phyloP scores from a whole-genome alignment of 2,329 filamentous ascomycete species.

The Exophiala dermatitidis region DNA sequence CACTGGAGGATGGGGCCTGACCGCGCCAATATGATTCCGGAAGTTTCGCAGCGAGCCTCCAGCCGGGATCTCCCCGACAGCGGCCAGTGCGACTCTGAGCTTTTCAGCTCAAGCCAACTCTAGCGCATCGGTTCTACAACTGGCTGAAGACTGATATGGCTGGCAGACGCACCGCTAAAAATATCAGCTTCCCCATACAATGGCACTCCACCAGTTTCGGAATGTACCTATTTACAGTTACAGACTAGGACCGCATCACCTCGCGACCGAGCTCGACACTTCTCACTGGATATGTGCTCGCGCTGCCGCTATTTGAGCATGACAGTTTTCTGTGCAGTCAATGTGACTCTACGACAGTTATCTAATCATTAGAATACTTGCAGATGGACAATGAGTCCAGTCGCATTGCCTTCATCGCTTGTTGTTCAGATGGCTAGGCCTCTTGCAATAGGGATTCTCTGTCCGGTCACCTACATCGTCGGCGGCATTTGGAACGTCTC shows the following conservation, averaged over 20 bases:
- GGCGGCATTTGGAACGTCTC: constrained; percentile 60
- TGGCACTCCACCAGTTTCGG: neutral
- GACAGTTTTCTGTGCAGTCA: too few species aligned
- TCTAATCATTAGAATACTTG: too few species aligned
- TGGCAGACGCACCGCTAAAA: neutral
- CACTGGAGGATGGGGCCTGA: neutral
- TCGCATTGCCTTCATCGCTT: too few species aligned
- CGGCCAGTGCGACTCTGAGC: neutral
- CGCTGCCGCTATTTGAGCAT: too few species aligned
- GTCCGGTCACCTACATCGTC: constrained; percentile 72
- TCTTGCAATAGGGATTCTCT: constrained; percentile 64
- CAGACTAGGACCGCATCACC: too few species aligned
- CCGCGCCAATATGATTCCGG: neutral
- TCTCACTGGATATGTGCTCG: too few species aligned
- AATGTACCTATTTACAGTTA: too few species aligned
- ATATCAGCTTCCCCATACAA: neutral
- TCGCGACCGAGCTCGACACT: too few species aligned
- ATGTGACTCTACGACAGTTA: too few species aligned
- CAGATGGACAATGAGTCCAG: too few species aligned
- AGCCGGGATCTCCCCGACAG: neutral
- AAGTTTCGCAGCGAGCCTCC: neutral
- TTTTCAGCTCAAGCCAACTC: neutral
- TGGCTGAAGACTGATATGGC: neutral
- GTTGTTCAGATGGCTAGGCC: constrained; percentile 2
- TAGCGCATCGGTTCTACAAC: neutral